Base-by-base conservation (phyloP, 805 yeast species). In the Komagataella ulmi region DNA sequence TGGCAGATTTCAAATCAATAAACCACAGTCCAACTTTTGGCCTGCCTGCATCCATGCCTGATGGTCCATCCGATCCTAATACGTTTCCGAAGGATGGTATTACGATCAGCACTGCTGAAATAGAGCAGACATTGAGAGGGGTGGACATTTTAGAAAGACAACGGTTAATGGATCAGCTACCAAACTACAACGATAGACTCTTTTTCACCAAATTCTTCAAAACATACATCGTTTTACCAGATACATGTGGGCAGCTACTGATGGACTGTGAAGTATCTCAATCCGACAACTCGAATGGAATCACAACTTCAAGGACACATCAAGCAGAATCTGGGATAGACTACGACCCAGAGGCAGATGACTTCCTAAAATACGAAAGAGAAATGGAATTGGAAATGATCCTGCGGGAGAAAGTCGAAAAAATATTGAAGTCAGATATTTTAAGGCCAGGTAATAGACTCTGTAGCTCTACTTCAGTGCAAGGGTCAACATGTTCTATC, bases 331-430 rank as follows among this genome's bases (percentile, higher is more conserved):
- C 14, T 30, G 40, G 14, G 14, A 30, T 30, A 2, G 40, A 30
- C 1, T 30, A 30, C 40, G 40, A 30, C 40, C 14, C 40, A 8
- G 40, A 30, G 40, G n/a, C 45, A 19, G 45, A 49, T 5, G 56
- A 54, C 48, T 54, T 54, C 17, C 52, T 51, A 23, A 44, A 45
- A 17, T 54, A 54, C 44, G 44, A 53, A 40, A 47, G 24, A 17
- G 51, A 54, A 40, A 50, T 51, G n/a, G 47, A 43, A 21, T 17
- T 53, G 24, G 56, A 54, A 24, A 17, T 44, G 23, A 21, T 45
- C 10, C 47, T 54, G 7, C 23, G 53, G 23, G 54, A 47, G 24
- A 51, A 47, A 44, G 36, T 44, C 14, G 48, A 30, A 24, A 36
- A 50, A 7, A 19, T 30, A 17, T 12, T 50, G 12, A n/a, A 46